Evolutionary conservation across 192 early-diverging fungal species (phyloP).

Genomic region (Umbelopsis vinacea): DNA sequence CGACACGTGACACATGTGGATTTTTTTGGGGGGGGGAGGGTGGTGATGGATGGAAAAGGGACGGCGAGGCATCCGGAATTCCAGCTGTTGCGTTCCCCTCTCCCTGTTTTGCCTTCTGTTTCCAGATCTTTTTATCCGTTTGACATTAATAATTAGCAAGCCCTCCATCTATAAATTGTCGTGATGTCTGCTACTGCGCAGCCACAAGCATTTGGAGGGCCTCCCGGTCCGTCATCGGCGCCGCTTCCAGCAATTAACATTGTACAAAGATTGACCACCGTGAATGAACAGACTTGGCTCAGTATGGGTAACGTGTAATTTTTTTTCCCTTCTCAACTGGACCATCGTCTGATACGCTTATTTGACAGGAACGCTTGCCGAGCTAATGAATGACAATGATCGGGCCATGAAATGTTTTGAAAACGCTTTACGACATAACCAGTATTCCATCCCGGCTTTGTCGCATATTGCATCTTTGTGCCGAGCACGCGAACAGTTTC

Average conservation of each 20-base stretch:
- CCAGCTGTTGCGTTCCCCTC: background rate
- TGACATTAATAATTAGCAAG: background rate
- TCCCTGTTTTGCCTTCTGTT: constrained; percentile 5
- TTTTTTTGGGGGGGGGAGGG: no score
- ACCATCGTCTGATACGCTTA: background rate
- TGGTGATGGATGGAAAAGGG: no score
- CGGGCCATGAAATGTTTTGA: constrained; percentile 89
- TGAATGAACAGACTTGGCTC: constrained; percentile 41
- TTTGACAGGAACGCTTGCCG: constrained; percentile 38
- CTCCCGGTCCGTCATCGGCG: constrained; percentile 17
- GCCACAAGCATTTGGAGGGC: constrained; percentile 14
- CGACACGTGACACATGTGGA: background rate
- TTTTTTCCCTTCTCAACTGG: background rate
- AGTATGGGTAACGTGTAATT: constrained; percentile 35
- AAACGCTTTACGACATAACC: constrained; percentile 89
- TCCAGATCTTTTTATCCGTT: background rate
- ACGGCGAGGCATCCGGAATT: no score
- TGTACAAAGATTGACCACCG: constrained; percentile 35
- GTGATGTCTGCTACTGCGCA: constrained; percentile 18
- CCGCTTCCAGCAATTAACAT: constrained; percentile 1
- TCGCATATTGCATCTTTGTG: constrained; percentile 85
- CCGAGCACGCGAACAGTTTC: constrained; percentile 81
- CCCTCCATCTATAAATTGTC: constrained; percentile 8
- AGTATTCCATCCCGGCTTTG: constrained; percentile 83
- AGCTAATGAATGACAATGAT: constrained; percentile 75